Percentiles rank a stretch among this genome's conserved stretches.
Evolutionary conservation across 1,284 basidiomycete species (phyloP).

Genomic region (Ganoderma resinaceum): DNA sequence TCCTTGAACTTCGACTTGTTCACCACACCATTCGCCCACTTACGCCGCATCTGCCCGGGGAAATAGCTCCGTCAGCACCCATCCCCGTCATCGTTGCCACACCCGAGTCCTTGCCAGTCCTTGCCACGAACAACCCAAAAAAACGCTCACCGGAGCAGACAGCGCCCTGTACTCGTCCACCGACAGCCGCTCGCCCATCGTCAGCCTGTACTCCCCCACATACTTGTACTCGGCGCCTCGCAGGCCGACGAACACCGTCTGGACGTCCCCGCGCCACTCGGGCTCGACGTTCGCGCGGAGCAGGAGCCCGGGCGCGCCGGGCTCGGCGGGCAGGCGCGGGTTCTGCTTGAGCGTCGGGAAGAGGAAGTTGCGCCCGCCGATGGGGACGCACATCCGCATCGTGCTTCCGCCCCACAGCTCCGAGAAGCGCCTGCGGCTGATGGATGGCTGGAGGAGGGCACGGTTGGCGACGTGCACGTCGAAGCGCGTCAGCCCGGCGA

Average conservation of each 20-base stretch:
- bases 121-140: not conserved
- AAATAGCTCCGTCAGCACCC: not conserved
- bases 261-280: constrained; percentile 16
- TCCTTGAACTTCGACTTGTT: constrained; percentile 13
- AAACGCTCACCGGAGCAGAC: not conserved
- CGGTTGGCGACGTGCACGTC: constrained; percentile 12
- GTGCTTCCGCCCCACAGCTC: constrained; percentile 20
- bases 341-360: constrained; percentile 28
- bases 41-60: not conserved
- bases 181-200: constrained; percentile 16
- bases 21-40: constrained; percentile 18
- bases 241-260: constrained; percentile 31
- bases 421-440: constrained; percentile 26
- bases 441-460: constrained; percentile 11
- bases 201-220: constrained; percentile 33
- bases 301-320: constrained; percentile 31
- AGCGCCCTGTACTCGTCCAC: constrained; percentile 25
- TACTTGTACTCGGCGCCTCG: constrained; percentile 23
- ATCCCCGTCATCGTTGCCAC: not conserved
- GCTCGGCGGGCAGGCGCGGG: constrained; percentile 26
- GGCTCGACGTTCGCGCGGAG: constrained; percentile 16
- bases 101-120: not conserved
- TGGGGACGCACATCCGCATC: constrained; percentile 15
- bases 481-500: constrained; percentile 2
- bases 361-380: constrained; percentile 27